Base-by-base conservation (phyloP, 2,329 filamentous ascomycete species). In the Arthrobotrys entomopaga region DNA sequence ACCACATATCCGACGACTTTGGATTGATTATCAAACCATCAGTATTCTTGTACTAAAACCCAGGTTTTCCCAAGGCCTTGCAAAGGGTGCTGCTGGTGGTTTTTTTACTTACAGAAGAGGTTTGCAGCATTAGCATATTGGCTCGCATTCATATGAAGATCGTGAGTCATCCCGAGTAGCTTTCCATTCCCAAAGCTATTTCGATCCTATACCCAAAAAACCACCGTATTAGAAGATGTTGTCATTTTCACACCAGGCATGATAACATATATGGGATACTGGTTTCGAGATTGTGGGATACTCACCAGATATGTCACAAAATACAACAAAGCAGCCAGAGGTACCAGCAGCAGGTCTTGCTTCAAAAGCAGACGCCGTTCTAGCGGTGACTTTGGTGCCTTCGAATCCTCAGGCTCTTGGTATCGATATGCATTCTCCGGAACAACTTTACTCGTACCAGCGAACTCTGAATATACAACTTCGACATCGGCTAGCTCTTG, bases 131-230 rank as follows among this genome's bases (percentile, higher is more conserved):
- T 43, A 11, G 63, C 52, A 57, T 66, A 66, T 38, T 58, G 52
- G 15, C 24, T 29, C 13, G 52, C 63, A 26, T 38, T 16, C 15
- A 66, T 15, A 26, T 66, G 20, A 6, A 66, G 42, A n/a, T 66
- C 52, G 15, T 49, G 50, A 10, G 52, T 66, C 24, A 66, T 16
- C 11, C 63, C 63, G 5, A 66, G 43, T 7, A 66, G 42, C 26
- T 66, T 66, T 20, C 52, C 63, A 40, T 66, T 66, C 50, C 63
- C 63, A 58, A 66, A 66, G 53, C 63, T 50, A 42, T 66, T 66
- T 16, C 63, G 52, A n/a, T 66, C 63, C 63, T 66, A 19, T 8
- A 48, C 16, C 2, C n/a, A n/a, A n/a, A 3, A 15, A 15, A 4
- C 4, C 19, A 22, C 2, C 13, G 11, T 19, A 42, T 59, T 58